Evolutionary conservation across 345 rosid genomes (phyloP), one percentile per base, ranked within the genome.

Genomic region (Acer campestre): DNA sequence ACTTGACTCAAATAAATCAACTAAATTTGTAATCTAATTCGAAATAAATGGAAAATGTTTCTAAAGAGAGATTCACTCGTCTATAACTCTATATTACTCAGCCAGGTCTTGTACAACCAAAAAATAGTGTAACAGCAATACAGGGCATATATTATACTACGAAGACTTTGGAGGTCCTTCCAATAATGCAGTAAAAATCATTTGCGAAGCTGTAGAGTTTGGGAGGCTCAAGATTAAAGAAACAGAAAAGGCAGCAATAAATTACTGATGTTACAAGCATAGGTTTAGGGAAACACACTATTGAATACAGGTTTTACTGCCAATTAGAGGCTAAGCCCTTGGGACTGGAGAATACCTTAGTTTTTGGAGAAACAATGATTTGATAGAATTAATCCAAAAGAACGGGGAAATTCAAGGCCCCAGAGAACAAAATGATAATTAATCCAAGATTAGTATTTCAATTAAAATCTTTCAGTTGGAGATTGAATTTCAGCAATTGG

Each of bases 171-270:
- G 56, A 12, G 51, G 51, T 44, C 38, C 38, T 35, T 35, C 38
- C 38, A 35, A 35, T 35, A 35, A 35, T 35, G 38, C 38, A 31
- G 38, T 35, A 4, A 35, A 31, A 35, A 35, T 35, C 38, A 35
- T 4, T 35, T 35, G 38, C 38, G 38, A 35, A 35, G 38, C 38
- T 35, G 6, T 4, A 46, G 29, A 69, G n/a, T 69, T 13, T 35
- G 38, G 13, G 10, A 25, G 38, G 72, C 20, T 20, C 51, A 3
- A 6, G 38, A 13, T 20, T 44, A 48, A 12, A 23, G 58, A 8
- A 68, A 68, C 72, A 46, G 72, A 31, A 69, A 23, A 29, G 48
- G 59, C 51, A 38, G 14, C 27, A 48, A 69, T 14, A 48, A 48
- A 48, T 69, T 10, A 68, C 16, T 7, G 11, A 46, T 14, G 59